Percentiles rank a stretch among this genome's conserved stretches.
phyloP scores from a whole-genome alignment of 2,329 filamentous ascomycete genomes.

The Sporothrix brunneoviolacea region DNA sequence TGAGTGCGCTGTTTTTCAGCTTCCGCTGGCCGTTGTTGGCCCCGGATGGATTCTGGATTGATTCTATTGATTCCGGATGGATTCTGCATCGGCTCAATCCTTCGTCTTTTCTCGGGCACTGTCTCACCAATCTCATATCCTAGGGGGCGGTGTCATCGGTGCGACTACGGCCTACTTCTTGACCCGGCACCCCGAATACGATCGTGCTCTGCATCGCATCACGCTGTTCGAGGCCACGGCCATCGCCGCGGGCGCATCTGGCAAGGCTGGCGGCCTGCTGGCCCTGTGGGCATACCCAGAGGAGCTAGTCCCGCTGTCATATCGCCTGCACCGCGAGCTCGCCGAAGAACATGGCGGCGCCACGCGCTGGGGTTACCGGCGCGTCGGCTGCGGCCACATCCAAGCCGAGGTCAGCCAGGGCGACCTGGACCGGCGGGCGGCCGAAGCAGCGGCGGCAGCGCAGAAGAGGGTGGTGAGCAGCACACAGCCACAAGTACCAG shows the following conservation, averaged over 20 bases:
- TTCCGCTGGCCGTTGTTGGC: no score
- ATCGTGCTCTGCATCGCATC: slow-evolving; percentile 67
- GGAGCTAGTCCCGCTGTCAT: slow-evolving; percentile 79
- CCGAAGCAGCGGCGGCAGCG: slow-evolving; percentile 17
- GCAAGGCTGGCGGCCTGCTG: slow-evolving; percentile 87
- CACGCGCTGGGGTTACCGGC: slow-evolving; percentile 79
- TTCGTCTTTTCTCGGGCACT: not conserved
- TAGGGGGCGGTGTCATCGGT: slow-evolving; percentile 89
- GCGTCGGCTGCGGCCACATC: slow-evolving; percentile 63
- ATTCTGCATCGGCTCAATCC: not conserved
- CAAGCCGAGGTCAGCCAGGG: slow-evolving; percentile 27
- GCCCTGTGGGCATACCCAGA: slow-evolving; percentile 87
- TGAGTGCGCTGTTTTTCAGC: no score
- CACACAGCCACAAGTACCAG: not conserved
- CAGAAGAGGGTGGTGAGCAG: not conserved
- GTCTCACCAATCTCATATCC: slow-evolving; percentile 2
- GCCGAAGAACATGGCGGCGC: slow-evolving; percentile 76
- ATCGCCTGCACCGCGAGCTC: slow-evolving; percentile 73
- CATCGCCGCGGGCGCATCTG: slow-evolving; percentile 86
- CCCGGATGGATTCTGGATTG: no score
- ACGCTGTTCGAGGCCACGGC: slow-evolving; percentile 78
- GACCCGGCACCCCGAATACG: slow-evolving; percentile 75
- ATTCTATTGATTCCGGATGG: no score
- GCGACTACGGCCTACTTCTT: slow-evolving; percentile 87
- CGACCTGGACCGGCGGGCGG: slow-evolving; percentile 10